Base-by-base conservation (phyloP, 2,329 filamentous ascomycete genomes). In the Talaromyces funiculosus region DNA sequence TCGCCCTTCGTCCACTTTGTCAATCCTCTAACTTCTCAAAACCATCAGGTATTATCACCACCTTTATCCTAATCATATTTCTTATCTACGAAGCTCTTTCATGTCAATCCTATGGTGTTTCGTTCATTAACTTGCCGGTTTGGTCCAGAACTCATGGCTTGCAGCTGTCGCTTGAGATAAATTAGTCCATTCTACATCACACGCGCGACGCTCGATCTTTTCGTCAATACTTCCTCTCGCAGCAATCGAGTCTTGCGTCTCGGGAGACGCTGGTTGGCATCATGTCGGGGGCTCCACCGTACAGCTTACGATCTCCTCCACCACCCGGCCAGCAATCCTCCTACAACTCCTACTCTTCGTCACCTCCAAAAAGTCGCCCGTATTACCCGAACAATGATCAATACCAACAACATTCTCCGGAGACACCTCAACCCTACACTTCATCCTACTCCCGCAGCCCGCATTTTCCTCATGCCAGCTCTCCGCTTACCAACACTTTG, bases 201-300 rank as follows among this genome's bases (percentile, higher is more conserved):
- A 16, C 29, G 22, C 43, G 43, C 45, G 26, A 51, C 47, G 47
- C 47, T 49, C 26, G n/a, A 33, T 20, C 18, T 31, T 18, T 16
- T 51, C 29, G 16, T 20, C 29, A 33, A 51, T 18, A 20, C 45
- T 49, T 24, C 14, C 33, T 61, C 54, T 35, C 14, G n/a, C 14
- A 51, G 10, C 29, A 53, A 8, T 31, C 33, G 26, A 51, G 14
- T 62, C n/a, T 51, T 37, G 26, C 59, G 37, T 47, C 54, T 35
- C 67, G 63, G 64, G 65, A 67, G 66, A 69, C 67, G 67, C 68
- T 68, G 68, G 29, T 57, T 57, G 37, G 42, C 67, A 72, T 74
- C 68, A 77, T 77, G 75, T 72, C 75, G 63, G 75, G 75, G 65
- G 73, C 71, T 71, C 75, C 76, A 64, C 76, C 77, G 62, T 78